These are phyloP conservation scores for Hypoxylon sp. DNA, from an alignment of 2,329 filamentous ascomycete genomes.

Conservation along the genomic window DNA sequence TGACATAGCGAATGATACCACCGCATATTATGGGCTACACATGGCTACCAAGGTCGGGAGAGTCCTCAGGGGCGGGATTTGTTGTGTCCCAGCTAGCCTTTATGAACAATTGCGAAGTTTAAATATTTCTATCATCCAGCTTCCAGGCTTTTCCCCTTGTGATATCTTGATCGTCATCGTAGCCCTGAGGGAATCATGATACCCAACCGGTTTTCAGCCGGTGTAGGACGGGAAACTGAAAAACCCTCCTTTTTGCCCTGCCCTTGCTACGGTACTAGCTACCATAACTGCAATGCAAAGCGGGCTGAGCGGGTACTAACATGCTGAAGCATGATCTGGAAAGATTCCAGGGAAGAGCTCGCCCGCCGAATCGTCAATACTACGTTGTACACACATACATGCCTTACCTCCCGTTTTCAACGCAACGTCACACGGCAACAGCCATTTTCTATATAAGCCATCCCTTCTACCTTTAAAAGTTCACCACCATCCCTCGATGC, in stretches of 20 bases:
- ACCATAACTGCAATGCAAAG: neutral
- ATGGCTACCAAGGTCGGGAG: neutral
- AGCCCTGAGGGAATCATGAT: slow-evolving; percentile 17
- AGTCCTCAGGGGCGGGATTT: neutral
- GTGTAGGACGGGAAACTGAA: neutral
- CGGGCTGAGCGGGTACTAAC: neutral
- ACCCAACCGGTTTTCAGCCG: slow-evolving; percentile 10
- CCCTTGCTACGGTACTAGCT: neutral
- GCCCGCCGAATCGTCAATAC: slow-evolving; percentile 22
- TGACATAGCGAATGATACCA: slow-evolving; percentile 39
- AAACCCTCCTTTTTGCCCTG: neutral
- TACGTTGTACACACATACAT: slow-evolving; percentile 9
- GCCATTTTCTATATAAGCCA: neutral
- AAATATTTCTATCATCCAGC: neutral
- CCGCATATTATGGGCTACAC: slow-evolving; percentile 20
- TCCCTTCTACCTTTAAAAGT: neutral
- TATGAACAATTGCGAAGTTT: slow-evolving; percentile 9
- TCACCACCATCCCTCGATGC: neutral
- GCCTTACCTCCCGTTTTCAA: neutral
- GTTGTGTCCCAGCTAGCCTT: slow-evolving; percentile 11
- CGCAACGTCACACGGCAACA: slow-evolving; percentile 31
- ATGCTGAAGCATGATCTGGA: slow-evolving; percentile 7
- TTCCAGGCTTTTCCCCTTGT: neutral
- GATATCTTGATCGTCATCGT: slow-evolving; percentile 19
- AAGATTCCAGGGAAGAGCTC: neutral